These are phyloP conservation scores for Podila epigama DNA, from an alignment of 192 early-diverging fungal species.

Conservation along the genomic window DNA sequence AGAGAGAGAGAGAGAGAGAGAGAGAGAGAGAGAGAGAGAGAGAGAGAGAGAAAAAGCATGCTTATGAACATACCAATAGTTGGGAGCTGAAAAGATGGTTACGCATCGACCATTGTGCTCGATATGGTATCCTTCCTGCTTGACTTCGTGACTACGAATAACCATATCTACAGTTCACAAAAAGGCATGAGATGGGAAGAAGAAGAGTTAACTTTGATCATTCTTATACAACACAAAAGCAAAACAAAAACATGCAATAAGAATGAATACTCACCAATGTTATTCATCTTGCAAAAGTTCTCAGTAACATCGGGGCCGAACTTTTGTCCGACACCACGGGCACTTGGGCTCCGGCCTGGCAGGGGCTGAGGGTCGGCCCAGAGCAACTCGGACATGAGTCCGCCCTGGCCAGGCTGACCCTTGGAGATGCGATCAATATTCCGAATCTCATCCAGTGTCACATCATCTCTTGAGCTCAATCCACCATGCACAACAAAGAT, in stretches of 20 bases:
- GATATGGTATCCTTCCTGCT: slow-evolving; percentile 96
- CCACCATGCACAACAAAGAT: slow-evolving; percentile 98
- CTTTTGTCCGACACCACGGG: slow-evolving; percentile 94
- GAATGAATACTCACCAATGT: slow-evolving; percentile 57
- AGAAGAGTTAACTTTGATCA: not conserved
- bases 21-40: not conserved
- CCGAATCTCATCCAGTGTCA: slow-evolving; percentile 90
- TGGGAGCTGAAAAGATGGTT: slow-evolving; percentile 98
- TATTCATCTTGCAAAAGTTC: slow-evolving; percentile 85
- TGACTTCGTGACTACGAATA: slow-evolving; percentile 97
- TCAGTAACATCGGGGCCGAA: slow-evolving; percentile 98
- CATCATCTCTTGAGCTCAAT: slow-evolving; percentile 88
- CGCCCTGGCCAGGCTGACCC: slow-evolving; percentile 67
- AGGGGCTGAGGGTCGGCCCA: slow-evolving; percentile 96
- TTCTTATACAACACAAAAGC: not conserved
- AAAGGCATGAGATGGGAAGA: slow-evolving; percentile 2
- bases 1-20: not conserved
- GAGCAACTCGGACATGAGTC: slow-evolving; percentile 93
- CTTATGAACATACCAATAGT: slow-evolving; percentile 81
- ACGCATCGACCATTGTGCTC: slow-evolving; percentile 95
- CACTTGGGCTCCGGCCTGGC: slow-evolving; percentile 85
- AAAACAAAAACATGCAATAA: not conserved
- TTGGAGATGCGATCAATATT: slow-evolving; percentile 87
- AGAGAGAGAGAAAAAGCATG: not conserved
- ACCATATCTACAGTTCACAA: slow-evolving; percentile 70